Evolutionary conservation across 2,329 filamentous ascomycete genomes (phyloP).

Genomic region (Aureobasidium lini): DNA sequence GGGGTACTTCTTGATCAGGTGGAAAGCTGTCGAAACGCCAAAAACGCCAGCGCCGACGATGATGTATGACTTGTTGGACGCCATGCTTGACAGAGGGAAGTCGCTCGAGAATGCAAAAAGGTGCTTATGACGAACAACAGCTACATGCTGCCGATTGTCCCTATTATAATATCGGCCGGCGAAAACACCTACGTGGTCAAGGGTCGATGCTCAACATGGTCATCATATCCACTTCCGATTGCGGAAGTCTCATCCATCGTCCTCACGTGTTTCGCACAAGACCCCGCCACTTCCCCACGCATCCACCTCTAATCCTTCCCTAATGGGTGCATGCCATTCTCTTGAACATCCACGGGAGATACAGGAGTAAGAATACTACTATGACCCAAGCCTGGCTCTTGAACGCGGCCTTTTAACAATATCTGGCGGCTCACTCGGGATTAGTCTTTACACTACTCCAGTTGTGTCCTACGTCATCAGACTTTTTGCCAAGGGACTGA

Average conservation of each 20-base stretch:
- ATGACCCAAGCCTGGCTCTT: background rate
- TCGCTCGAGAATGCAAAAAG: background rate
- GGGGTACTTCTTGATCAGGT: constrained; percentile 35
- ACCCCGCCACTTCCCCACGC: constrained; percentile 4
- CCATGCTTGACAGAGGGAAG: background rate
- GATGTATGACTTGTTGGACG: constrained; percentile 22
- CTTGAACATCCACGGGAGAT: background rate
- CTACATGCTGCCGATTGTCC: constrained; percentile 5
- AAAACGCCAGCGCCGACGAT: constrained; percentile 33
- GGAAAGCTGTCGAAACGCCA: constrained; percentile 32
- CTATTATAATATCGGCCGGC: background rate
- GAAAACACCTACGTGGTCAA: background rate
- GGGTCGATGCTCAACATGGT: constrained; percentile 4
- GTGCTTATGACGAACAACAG: background rate
- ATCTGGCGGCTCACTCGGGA: too few relatives aligned
- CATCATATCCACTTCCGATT: constrained; percentile 11
- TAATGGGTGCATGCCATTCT: background rate
- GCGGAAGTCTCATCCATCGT: constrained; percentile 6
- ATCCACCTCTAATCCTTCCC: background rate
- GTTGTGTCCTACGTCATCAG: too few relatives aligned
- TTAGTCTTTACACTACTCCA: too few relatives aligned
- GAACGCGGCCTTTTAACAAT: background rate
- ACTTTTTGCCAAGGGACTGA: too few relatives aligned
- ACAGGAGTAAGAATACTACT: background rate
- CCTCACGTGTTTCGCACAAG: background rate